Conservation (phyloP, 2,329 filamentous ascomycete genomes). For the Penicillium sp. region DNA sequence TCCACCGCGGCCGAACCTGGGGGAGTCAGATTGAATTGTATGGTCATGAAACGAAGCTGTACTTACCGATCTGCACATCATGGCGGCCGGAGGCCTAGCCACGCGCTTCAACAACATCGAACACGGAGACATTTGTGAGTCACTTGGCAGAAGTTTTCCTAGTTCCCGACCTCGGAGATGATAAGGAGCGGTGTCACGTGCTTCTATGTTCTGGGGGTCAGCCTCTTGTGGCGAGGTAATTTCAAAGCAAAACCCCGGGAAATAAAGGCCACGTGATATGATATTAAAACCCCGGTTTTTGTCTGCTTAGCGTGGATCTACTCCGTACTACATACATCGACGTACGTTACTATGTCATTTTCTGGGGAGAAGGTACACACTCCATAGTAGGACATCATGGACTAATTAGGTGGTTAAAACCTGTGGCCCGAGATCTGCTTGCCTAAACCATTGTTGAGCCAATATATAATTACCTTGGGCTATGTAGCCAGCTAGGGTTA, state of each 20-base stretch:
- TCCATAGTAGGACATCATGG: no score
- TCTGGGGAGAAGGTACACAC: no score
- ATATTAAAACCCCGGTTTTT: neutral
- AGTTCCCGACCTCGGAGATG: neutral
- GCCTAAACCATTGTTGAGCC: no score
- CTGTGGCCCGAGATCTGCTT: no score
- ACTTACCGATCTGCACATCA: slow-evolving; percentile 1
- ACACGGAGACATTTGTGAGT: slow-evolving; percentile 7
- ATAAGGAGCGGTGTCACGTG: neutral
- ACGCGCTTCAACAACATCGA: slow-evolving; percentile 5
- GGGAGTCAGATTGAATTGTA: neutral
- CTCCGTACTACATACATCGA: no score
- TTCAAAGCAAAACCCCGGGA: slow-evolving; percentile 4
- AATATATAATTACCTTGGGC: no score
- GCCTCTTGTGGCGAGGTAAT: neutral
- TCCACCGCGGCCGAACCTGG: slow-evolving; percentile 1
- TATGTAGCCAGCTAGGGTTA: no score
- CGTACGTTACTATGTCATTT: no score
- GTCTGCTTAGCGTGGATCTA: neutral
- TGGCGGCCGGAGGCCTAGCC: neutral
- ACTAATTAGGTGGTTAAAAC: no score
- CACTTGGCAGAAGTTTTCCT: neutral
- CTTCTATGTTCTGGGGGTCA: neutral
- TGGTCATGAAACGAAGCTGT: neutral
- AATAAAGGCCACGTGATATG: neutral